phyloP scores from a whole-genome alignment of 352 stramenopile genomes.

The Globisporangium middletonii region DNA sequence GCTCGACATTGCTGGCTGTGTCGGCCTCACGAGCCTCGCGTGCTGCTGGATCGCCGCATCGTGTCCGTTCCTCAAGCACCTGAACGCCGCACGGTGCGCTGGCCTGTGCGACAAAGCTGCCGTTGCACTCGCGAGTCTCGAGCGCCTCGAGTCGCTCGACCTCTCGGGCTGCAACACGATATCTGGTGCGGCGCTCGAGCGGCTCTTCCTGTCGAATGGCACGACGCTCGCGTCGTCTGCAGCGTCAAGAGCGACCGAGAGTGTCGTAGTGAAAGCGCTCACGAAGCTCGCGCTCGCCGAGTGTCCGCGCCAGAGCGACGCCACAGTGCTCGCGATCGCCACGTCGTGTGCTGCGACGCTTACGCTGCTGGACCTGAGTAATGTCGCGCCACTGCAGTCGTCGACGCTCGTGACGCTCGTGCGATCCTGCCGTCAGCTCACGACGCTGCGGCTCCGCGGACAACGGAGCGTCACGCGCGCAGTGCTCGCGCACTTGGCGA shows the following conservation, averaged over 20 bases:
- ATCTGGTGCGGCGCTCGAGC: conserved; percentile 35
- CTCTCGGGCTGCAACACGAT: conserved; percentile 40
- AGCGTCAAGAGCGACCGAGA: not conserved
- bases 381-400: conserved; percentile 18
- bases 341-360: conserved; percentile 25
- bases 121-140: conserved; percentile 37
- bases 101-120: conserved; percentile 59
- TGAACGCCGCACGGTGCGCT: conserved; percentile 37
- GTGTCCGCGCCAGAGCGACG: conserved; percentile 26
- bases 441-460: conserved; percentile 23
- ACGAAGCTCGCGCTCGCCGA: conserved; percentile 20
- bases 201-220: conserved; percentile 36
- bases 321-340: conserved; percentile 24
- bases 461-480: conserved; percentile 36
- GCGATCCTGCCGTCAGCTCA: conserved; percentile 21
- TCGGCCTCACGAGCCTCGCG: conserved; percentile 38
- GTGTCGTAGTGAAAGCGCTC: conserved; percentile 16
- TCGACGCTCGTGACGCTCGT: conserved; percentile 32
- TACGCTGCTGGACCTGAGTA: conserved; percentile 27
- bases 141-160: conserved; percentile 46
- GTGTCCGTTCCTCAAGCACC: conserved; percentile 41
- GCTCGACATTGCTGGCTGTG: conserved; percentile 56
- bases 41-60: conserved; percentile 58
- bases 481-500: conserved; percentile 46
- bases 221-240: conserved; percentile 9